Evolutionary conservation across 805 yeast species (phyloP).

Genomic region (Candida germanica): DNA sequence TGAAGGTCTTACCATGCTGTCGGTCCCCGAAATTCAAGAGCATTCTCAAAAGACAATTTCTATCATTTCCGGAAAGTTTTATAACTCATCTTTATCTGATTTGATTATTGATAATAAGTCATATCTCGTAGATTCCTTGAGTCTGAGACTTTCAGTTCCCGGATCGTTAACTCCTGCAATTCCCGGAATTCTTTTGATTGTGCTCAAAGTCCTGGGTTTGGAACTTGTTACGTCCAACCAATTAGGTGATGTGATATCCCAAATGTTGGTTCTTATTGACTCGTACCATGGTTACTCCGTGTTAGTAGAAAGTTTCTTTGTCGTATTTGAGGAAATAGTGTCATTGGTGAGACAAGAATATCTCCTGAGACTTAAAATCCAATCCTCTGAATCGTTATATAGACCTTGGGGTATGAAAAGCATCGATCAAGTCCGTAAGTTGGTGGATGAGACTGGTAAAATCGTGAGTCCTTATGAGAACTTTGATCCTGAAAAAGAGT

Average conservation of each 20-base stretch:
- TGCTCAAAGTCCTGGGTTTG: constrained; percentile 69
- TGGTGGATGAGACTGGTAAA: constrained; percentile 38
- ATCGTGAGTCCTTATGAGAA: constrained; percentile 25
- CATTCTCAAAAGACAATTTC: constrained; percentile 59
- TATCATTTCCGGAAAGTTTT: constrained; percentile 41
- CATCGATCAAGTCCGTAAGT: constrained; percentile 40
- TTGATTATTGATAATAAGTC: constrained; percentile 70
- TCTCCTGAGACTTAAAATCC: constrained; percentile 1
- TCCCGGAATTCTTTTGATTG: constrained; percentile 63
- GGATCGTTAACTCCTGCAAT: constrained; percentile 68
- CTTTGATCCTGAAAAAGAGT: constrained; percentile 37
- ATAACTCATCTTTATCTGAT: constrained; percentile 49
- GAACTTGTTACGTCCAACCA: constrained; percentile 52
- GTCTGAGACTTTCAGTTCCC: constrained; percentile 65
- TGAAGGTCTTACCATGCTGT: constrained; percentile 62
- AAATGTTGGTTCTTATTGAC: constrained; percentile 76
- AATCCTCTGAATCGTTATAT: constrained; percentile 17
- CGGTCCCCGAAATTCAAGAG: constrained; percentile 42
- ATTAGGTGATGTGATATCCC: constrained; percentile 68
- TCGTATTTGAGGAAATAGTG: constrained; percentile 62
- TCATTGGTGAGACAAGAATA: constrained; percentile 30
- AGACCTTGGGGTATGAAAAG: constrained; percentile 61
- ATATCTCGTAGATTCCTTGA: constrained; percentile 76
- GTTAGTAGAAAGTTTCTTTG: constrained; percentile 70
- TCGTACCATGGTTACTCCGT: constrained; percentile 77